Conservation (phyloP, 345 rosid species). For the Citrus reticulata region DNA sequence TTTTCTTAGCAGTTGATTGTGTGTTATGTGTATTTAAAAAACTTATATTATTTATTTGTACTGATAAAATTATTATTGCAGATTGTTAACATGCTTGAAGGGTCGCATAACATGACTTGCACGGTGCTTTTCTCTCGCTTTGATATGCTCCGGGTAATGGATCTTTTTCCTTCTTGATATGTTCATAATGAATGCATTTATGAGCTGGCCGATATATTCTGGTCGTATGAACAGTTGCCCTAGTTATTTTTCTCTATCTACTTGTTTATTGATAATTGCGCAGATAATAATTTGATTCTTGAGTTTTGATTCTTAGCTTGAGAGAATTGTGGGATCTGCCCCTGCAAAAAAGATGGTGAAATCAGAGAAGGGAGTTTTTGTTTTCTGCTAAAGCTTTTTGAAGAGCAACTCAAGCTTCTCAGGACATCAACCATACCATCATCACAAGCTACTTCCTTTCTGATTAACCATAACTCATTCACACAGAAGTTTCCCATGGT, state of each 20-base stretch:
- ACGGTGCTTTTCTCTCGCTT: conserved; percentile 73
- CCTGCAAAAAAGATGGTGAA: conserved; percentile 59
- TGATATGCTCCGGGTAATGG: conserved; percentile 66
- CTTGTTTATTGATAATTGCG: not conserved
- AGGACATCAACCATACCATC: not conserved
- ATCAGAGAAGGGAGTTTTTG: conserved; percentile 70
- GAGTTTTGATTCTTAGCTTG: conserved; percentile 43
- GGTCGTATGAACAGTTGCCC: not conserved
- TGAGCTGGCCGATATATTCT: not conserved
- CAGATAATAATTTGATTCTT: not conserved
- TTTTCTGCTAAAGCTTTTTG: conserved; percentile 42
- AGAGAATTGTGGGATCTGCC: conserved; percentile 71
- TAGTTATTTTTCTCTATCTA: not conserved
- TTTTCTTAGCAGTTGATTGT: not conserved
- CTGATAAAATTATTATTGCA: conserved; percentile 23
- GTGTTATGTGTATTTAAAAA: not conserved
- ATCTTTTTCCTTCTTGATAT: not conserved
- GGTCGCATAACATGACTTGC: conserved; percentile 60
- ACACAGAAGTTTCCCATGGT: no score
- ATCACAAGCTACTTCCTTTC: not conserved
- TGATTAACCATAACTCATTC: no score
- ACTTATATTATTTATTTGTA: not conserved
- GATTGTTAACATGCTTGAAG: conserved; percentile 90
- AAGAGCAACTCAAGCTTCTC: not conserved
- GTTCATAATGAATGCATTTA: not conserved